Evolutionary conservation across 257 asterid genomes (phyloP).

Genomic region (Eustoma russellianum): DNA sequence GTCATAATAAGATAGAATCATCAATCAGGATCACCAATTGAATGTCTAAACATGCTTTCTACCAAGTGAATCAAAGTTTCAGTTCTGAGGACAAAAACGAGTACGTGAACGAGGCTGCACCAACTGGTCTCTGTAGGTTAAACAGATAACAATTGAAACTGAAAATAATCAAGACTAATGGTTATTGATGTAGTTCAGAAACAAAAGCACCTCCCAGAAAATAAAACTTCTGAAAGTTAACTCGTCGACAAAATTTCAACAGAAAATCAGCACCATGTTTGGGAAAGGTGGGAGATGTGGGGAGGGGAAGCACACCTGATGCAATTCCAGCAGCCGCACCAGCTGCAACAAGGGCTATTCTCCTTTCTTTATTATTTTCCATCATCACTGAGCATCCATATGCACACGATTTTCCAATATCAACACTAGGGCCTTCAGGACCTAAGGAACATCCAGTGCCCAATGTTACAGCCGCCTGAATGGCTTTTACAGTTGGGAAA

Average conservation of each 20-base stretch:
- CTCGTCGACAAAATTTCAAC: neutral
- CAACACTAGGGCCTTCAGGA: conserved; percentile 99
- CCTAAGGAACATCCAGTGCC: conserved; percentile 98
- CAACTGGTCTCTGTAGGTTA: too few relatives aligned
- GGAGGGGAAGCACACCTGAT: conserved; percentile 45
- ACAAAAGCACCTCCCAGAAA: neutral
- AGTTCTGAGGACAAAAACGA: too few relatives aligned
- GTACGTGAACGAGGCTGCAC: too few relatives aligned
- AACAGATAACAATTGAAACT: too few relatives aligned
- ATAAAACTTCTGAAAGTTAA: neutral
- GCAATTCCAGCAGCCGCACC: conserved; percentile 99
- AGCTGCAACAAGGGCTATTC: conserved; percentile 95
- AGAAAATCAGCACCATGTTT: neutral
- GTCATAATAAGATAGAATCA: too few relatives aligned
- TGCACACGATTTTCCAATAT: conserved; percentile 97
- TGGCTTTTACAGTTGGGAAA: conserved; percentile 71
- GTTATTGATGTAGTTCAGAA: neutral
- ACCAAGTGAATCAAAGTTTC: neutral
- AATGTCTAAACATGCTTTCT: neutral
- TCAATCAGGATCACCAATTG: neutral
- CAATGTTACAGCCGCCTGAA: conserved; percentile 87
- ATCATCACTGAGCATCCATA: conserved; percentile 81
- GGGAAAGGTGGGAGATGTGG: neutral
- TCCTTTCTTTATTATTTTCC: conserved; percentile 96
- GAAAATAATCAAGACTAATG: too few relatives aligned